These are phyloP conservation scores for Pleurotus platypus DNA, from an alignment of 768 basidiomycete species.

Conservation along the genomic window DNA sequence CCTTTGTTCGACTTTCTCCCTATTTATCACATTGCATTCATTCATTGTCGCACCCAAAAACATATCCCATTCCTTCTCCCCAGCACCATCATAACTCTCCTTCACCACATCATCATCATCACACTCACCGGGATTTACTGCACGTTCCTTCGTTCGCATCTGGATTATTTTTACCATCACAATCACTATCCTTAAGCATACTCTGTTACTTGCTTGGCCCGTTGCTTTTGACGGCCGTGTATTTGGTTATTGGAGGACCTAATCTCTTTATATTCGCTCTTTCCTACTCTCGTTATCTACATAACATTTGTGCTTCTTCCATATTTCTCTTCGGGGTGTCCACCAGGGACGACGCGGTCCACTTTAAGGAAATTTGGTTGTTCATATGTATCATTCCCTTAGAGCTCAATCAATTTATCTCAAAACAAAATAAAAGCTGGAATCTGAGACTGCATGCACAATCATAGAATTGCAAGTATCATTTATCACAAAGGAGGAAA, in stretches of 20 bases:
- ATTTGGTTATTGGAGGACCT: conserved; percentile 22
- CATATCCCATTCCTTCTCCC: conserved; percentile 3
- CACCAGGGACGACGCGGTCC: conserved; percentile 24
- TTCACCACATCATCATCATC: neutral
- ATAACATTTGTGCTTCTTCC: conserved; percentile 25
- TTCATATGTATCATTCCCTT: conserved; percentile 36
- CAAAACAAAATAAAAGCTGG: neutral
- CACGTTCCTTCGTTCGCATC: conserved; percentile 11
- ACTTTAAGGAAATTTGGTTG: conserved; percentile 28
- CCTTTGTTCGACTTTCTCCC: conserved; percentile 8
- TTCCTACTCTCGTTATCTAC: conserved; percentile 17
- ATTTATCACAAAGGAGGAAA: too few species aligned
- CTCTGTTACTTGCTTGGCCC: conserved; percentile 1
- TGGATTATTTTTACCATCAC: conserved; percentile 9
- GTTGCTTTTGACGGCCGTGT: conserved; percentile 15
- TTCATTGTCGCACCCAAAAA: conserved; percentile 3
- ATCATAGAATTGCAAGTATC: too few species aligned
- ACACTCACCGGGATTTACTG: neutral
- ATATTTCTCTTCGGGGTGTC: conserved; percentile 28
- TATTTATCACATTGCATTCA: conserved; percentile 7
- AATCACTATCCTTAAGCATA: conserved; percentile 6
- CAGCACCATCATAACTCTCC: conserved; percentile 1
- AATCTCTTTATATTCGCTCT: conserved; percentile 16
- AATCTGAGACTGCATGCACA: too few species aligned
- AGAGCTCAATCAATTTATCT: conserved; percentile 32